These are phyloP conservation scores for Zoysia pacifica DNA, from an alignment of 176 grass and related monocot species.

Conservation along the genomic window DNA sequence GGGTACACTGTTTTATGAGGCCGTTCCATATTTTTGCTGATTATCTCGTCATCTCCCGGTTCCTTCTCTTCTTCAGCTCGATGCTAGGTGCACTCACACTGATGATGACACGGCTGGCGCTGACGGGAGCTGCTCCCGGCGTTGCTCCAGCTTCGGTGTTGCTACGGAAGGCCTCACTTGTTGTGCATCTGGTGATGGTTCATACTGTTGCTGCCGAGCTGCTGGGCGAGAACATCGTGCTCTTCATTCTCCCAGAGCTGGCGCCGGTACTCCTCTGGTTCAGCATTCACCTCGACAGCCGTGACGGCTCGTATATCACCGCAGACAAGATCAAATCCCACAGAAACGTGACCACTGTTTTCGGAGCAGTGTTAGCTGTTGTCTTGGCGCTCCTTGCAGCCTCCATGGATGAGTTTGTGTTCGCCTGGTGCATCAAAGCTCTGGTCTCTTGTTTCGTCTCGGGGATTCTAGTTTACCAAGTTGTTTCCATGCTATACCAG, in stretches of 20 bases:
- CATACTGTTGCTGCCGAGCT: not conserved
- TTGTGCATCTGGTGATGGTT: not conserved
- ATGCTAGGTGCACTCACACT: slow-evolving; percentile 9
- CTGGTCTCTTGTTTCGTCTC: slow-evolving; percentile 24
- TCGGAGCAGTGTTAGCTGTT: not conserved
- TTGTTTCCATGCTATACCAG: slow-evolving; percentile 9
- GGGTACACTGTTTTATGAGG: not conserved
- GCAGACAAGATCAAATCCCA: not conserved
- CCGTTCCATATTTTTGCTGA: not conserved
- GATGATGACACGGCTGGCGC: slow-evolving; percentile 2
- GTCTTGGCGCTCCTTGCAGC: not conserved
- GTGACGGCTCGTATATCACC: not conserved
- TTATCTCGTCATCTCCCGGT: not conserved
- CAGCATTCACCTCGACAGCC: slow-evolving; percentile 9
- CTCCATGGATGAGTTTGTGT: not conserved
- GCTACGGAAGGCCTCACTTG: slow-evolving; percentile 11
- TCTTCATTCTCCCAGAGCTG: slow-evolving; percentile 8
- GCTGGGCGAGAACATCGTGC: slow-evolving; percentile 4
- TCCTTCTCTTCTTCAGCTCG: slow-evolving; percentile 37
- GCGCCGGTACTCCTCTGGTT: slow-evolving; percentile 29
- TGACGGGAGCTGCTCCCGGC: not conserved
- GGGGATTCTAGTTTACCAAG: not conserved
- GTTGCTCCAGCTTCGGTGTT: not conserved
- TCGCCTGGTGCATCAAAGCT: not conserved
- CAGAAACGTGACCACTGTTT: not conserved